Conservation (phyloP, 2,329 filamentous ascomycete genomes). For the Capronia coronata region DNA sequence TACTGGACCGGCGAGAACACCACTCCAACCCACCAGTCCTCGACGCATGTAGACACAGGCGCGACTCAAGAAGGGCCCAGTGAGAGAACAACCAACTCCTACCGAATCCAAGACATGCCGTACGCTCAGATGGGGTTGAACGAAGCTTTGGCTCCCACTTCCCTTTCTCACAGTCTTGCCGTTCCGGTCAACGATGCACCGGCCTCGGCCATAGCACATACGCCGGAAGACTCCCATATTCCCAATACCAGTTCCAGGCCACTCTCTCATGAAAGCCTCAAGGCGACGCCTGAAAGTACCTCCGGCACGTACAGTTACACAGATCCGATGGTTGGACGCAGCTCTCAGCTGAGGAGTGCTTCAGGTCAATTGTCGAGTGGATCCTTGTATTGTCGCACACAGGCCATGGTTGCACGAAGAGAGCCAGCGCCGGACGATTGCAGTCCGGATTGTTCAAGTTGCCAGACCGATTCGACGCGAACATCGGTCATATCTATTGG, state of each 20-base stretch:
- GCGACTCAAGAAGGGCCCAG: conserved; percentile 21
- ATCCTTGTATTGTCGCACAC: conserved; percentile 15
- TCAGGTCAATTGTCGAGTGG: conserved; percentile 12
- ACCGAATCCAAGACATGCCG: conserved; percentile 30
- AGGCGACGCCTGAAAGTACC: conserved; percentile 7
- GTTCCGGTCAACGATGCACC: conserved; percentile 9
- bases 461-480: conserved; percentile 18
- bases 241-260: neutral
- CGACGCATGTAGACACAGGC: conserved; percentile 6
- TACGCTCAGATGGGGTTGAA: conserved; percentile 32
- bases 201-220: neutral
- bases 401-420: conserved; percentile 10
- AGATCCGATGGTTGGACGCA: conserved; percentile 9
- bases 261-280: conserved; percentile 10
- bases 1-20: conserved; percentile 12
- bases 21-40: conserved; percentile 6
- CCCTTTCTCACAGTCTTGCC: conserved; percentile 1
- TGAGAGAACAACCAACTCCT: conserved; percentile 25
- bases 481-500: conserved; percentile 16
- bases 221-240: neutral
- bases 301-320: conserved; percentile 14
- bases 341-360: conserved; percentile 11
- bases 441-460: conserved; percentile 18
- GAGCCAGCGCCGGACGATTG: conserved; percentile 14
- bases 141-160: conserved; percentile 16